Base-by-base conservation (phyloP, 306 rosid genomes). In the Crataegus laevigata region DNA sequence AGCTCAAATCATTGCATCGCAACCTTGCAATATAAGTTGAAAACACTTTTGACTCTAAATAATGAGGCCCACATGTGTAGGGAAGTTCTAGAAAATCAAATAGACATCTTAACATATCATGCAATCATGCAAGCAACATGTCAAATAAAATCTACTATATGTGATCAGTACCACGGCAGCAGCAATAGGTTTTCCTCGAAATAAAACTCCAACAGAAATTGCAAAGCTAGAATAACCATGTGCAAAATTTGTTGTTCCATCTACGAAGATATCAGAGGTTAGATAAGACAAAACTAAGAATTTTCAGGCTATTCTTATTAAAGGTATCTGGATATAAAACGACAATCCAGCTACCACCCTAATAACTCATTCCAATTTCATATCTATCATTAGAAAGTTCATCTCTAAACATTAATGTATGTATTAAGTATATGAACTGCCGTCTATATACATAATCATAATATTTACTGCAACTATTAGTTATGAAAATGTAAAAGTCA, bases 231-330 rank as follows among this genome's bases (percentile, higher is more conserved):
- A 96, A 83, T 94, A 94, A 79, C 96, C 87, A 30, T 92, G 99
- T 18, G 97, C 96, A 71, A 92, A 94, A 84, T 94, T 94, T 82
- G 99, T 94, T 18, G 99, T 94, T 70, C 98, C 98, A 82, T 94
- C 98, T 91, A 69, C 72, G 62, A 77, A 72, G 22, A 77, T 77
- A 82, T 59, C 71, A 66, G 66, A 68, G 34, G 66, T 83, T 75
- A 86, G 84, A 75, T 58, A 60, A 76, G 19, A 65, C 59, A 76
- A 75, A 67, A 32, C 42, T 38, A 60, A 54, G 22, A 62, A n/a
- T 61, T 55, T 24, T 55, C 43, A 25, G 22, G 7, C 24, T 55
- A 38, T 12, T n/a, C 2, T 34, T 28, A 69, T 29, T 28, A 13
- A n/a, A 13, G 14, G 26, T 5, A 52, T 71, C 63, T 50, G 43